These are phyloP conservation scores for Hymenoscyphus linearis DNA, from an alignment of 2,329 filamentous ascomycete species.

Conservation along the genomic window DNA sequence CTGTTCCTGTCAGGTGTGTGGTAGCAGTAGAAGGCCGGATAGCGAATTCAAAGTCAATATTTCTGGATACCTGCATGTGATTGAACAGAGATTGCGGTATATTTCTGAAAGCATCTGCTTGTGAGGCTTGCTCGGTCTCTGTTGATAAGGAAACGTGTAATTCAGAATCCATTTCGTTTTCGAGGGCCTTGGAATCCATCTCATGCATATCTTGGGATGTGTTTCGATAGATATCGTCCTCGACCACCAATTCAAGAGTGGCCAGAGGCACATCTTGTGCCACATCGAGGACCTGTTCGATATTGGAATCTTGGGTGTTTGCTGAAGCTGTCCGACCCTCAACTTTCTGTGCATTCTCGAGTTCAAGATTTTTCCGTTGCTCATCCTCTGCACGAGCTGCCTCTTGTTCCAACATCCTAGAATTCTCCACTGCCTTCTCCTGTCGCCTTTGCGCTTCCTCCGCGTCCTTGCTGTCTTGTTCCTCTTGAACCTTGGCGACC, in stretches of 20 bases:
- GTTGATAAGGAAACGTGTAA: background rate
- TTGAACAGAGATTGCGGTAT: background rate
- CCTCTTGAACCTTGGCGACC: slow-evolving; percentile 9
- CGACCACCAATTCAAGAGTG: background rate
- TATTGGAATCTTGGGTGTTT: background rate
- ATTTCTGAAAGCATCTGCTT: background rate
- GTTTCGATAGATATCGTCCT: background rate
- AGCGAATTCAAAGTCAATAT: background rate
- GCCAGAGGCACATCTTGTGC: background rate
- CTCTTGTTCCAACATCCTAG: background rate
- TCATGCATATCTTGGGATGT: background rate
- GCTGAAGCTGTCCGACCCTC: background rate
- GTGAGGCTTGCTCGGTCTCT: background rate
- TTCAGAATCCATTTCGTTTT: background rate
- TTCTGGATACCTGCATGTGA: background rate
- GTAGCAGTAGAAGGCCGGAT: background rate
- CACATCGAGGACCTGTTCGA: background rate
- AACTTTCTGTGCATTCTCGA: slow-evolving; percentile 3
- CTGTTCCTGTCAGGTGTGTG: background rate
- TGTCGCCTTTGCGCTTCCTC: slow-evolving; percentile 9
- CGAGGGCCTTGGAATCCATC: background rate
- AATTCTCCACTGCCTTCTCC: slow-evolving; percentile 10
- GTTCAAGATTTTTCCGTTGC: background rate
- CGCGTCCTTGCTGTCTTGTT: slow-evolving; percentile 9
- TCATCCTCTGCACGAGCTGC: slow-evolving; percentile 10